Base-by-base conservation (phyloP, 305 asterid species). In the Solanum hybrid region DNA sequence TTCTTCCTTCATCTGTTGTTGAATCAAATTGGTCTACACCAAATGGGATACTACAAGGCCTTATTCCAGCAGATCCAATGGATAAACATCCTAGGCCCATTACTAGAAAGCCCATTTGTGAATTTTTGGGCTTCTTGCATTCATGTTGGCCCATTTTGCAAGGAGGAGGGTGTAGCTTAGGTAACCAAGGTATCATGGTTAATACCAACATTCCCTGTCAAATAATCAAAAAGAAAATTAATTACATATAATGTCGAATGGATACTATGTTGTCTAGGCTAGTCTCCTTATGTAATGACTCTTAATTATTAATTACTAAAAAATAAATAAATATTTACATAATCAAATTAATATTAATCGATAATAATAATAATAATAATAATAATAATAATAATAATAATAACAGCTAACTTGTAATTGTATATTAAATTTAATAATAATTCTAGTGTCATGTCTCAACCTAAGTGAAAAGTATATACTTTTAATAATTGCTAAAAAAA, bases 31-130 rank as follows among this genome's bases (percentile, higher is more conserved):
- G 99, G 87, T 97, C 99, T 6, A 96, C 99, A 1, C 99, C 99
- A 84, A 97, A 97, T 0, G 99, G 99, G 24, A 97, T 89, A 90
- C 97, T 96, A 93, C 99, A 97, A 0, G 99, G 99, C 92, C 99
- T 88, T 22, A 97, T 96, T 24, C 99, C 99, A 12, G 93, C 96
- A 0, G 98, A 37, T 4, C 97, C 99, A 18, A 97, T 85, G 42
- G 99, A 82, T 4, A 96, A 91, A 28, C 90, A 92, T 11, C 91
- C 95, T 4, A 96, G 91, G 11, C 92, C 95, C 77, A 93, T 3
- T 34, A 90, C 92, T 11, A 97, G 79, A 64, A 94, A 57, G 2
- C 93, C 98, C 28, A 96, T 69, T 57, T 97, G 99, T 71, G 94
- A 74, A 2, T 78, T 91, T 35, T 95, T 96, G 0, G 99, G 96